Percentiles rank a stretch among this genome's conserved stretches.
Conservation (phyloP, 768 basidiomycete species). For the Pleurotus tuber-regium region DNA sequence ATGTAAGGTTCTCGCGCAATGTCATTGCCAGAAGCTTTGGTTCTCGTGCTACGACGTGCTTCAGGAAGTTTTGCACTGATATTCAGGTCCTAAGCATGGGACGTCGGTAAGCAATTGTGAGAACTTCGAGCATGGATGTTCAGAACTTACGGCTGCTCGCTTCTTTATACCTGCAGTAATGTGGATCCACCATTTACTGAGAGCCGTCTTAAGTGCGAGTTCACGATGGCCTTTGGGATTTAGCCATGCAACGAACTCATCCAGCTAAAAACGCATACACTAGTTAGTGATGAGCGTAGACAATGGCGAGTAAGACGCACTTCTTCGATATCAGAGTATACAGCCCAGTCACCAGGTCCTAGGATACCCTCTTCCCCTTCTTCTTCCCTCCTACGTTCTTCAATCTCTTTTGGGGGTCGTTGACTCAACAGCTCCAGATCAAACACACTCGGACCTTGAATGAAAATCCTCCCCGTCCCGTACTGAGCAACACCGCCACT, state of each 20-base stretch:
- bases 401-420: constrained; percentile 56
- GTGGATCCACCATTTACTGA: constrained; percentile 85
- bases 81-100: constrained; percentile 60
- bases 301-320: constrained; percentile 39
- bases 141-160: constrained; percentile 60
- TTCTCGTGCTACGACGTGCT: constrained; percentile 75
- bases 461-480: constrained; percentile 85
- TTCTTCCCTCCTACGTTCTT: constrained; percentile 64
- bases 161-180: constrained; percentile 77
- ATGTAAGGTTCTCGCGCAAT: constrained; percentile 81
- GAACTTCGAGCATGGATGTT: neutral
- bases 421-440: constrained; percentile 72
- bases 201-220: constrained; percentile 66
- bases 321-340: constrained; percentile 84
- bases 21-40: constrained; percentile 58
- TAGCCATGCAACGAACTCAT: constrained; percentile 84
- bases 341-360: constrained; percentile 83
- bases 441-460: constrained; percentile 88
- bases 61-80: constrained; percentile 71
- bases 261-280: constrained; percentile 49
- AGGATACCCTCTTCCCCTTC: constrained; percentile 79
- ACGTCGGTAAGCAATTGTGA: no score
- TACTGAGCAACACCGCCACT: constrained; percentile 79
- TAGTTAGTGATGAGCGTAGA: constrained; percentile 12
- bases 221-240: constrained; percentile 92